Conservation (phyloP, 1,284 basidiomycete genomes). For the Veloporphyrellus conicus region DNA sequence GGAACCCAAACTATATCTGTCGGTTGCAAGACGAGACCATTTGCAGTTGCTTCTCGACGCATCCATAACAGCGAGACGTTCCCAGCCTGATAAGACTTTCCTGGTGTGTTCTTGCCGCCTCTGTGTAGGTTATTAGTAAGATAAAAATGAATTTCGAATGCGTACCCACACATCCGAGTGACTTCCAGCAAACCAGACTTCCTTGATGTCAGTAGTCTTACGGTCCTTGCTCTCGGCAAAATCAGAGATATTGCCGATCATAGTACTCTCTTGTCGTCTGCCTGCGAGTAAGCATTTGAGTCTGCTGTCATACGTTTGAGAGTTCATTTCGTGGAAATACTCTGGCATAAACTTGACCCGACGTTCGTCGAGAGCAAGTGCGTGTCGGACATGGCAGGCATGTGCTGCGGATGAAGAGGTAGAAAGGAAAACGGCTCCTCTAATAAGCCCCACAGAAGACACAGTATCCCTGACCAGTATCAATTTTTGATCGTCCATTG, state of each 20-base stretch:
- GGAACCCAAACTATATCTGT: background rate
- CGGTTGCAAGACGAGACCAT: conserved; percentile 1
- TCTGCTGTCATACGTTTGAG: no score
- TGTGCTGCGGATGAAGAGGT: conserved; percentile 18
- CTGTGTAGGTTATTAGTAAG: no score
- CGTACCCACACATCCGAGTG: conserved; percentile 31
- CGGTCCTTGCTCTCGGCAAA: no score
- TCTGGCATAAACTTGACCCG: conserved; percentile 39
- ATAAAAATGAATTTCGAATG: no score
- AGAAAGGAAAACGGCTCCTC: conserved; percentile 20
- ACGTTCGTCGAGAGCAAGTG: conserved; percentile 32
- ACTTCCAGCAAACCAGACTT: conserved; percentile 28
- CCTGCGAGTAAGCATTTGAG: no score
- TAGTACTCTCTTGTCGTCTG: no score
- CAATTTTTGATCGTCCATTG: background rate
- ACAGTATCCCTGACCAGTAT: conserved; percentile 22
- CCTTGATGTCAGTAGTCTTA: conserved; percentile 18
- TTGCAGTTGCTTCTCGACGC: conserved; percentile 2
- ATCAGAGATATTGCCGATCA: no score
- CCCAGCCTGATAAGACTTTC: conserved; percentile 6
- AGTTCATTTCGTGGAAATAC: conserved; percentile 21
- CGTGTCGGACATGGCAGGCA: conserved; percentile 26
- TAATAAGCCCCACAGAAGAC: conserved; percentile 29
- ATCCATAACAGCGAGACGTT: conserved; percentile 21
- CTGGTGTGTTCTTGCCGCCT: background rate